Conservation (phyloP, 2,329 filamentous ascomycete species). For the Thielaviopsis ethacetica region DNA sequence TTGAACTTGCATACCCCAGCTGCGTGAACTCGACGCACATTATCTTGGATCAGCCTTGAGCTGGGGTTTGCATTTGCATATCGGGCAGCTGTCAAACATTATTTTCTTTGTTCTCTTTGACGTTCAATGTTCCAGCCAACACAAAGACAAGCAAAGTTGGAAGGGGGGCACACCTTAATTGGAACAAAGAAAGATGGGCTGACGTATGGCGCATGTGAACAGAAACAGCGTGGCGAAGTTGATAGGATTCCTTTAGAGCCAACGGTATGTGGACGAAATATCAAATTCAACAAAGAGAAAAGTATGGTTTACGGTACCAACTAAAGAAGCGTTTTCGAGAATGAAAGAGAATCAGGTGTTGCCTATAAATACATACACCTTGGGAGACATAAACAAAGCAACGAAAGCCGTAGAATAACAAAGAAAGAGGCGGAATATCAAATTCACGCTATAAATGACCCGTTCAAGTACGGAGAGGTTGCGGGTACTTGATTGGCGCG, state of each 20-base stretch:
- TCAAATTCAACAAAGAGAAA: not conserved
- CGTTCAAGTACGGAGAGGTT: not conserved
- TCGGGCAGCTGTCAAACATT: not conserved
- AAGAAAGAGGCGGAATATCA: not conserved
- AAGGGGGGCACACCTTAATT: not conserved
- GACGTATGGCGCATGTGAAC: not conserved
- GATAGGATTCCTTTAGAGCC: not conserved
- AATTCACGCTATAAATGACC: not conserved
- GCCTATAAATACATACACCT: too few relatives aligned
- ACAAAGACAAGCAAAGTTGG: not conserved
- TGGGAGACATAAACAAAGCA: not conserved
- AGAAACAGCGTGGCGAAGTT: not conserved
- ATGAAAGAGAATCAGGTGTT: too few relatives aligned
- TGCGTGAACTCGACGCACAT: not conserved
- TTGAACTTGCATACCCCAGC: too few relatives aligned
- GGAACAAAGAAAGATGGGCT: not conserved
- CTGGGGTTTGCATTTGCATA: not conserved
- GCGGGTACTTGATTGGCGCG: too few relatives aligned
- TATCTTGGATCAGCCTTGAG: not conserved
- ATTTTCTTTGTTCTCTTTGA: not conserved
- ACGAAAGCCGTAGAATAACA: not conserved
- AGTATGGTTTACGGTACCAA: not conserved
- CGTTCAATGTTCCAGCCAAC: not conserved
- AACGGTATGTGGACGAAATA: not conserved
- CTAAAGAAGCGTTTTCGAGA: not conserved